A percentile compares a stretch with the other conserved stretches of the same genome.
These are phyloP conservation scores for Amaranthus cruentus DNA, from an alignment of 148 eudicot species.

Conservation along the genomic window DNA sequence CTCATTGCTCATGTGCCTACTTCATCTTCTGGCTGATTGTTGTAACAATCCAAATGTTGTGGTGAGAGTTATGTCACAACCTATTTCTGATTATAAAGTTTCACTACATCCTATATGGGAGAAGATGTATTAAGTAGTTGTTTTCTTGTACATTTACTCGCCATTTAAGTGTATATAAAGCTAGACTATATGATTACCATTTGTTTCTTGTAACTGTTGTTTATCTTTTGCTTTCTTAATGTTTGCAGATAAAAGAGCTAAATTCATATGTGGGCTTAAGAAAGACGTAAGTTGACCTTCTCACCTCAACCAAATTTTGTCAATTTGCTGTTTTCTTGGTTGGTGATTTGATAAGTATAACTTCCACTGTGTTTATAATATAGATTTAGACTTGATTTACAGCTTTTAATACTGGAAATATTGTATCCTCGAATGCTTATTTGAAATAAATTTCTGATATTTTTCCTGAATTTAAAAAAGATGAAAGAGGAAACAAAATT, in stretches of 20 bases:
- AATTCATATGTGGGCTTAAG: constrained; percentile 88
- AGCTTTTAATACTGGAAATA: background rate
- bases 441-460: background rate
- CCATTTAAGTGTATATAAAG: background rate
- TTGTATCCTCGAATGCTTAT: background rate
- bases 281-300: constrained; percentile 50
- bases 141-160: background rate
- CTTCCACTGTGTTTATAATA: too few relatives aligned
- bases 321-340: background rate
- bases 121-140: background rate
- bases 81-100: too few relatives aligned
- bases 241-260: constrained; percentile 87
- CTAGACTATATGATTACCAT: constrained; percentile 2
- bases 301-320: background rate
- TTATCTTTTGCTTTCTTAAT: background rate
- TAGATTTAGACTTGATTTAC: background rate
- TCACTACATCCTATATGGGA: background rate
- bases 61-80: too few relatives aligned
- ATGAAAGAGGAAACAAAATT: background rate
- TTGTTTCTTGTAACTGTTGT: constrained; percentile 8
- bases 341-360: background rate
- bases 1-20: too few relatives aligned
- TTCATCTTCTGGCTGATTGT: too few relatives aligned
- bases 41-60: too few relatives aligned
- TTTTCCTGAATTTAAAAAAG: background rate